A percentile compares a stretch with the other conserved stretches of the same genome.
Conservation (phyloP, 208 protist genomes). For the Acanthamoeba castellanii region DNA sequence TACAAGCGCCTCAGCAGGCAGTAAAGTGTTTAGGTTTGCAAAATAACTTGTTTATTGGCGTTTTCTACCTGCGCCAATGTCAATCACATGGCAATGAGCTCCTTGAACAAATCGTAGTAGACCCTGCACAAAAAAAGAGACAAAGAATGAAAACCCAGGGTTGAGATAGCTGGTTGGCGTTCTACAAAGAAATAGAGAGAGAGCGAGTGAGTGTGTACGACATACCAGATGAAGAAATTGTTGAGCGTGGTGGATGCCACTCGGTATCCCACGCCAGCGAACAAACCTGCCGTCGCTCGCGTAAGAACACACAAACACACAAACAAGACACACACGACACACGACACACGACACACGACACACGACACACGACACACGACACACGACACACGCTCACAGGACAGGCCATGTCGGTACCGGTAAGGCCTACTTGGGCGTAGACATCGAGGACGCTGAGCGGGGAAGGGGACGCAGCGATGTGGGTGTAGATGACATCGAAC, state of each 20-base stretch:
- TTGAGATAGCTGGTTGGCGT: neutral
- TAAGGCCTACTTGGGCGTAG: neutral
- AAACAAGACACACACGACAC: neutral
- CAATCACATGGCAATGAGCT: neutral
- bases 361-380: too few relatives aligned
- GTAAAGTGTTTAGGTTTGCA: too few relatives aligned
- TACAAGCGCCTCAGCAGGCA: too few relatives aligned
- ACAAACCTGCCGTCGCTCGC: neutral
- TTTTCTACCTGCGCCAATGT: neutral
- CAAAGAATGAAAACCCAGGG: neutral
- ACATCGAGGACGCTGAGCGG: neutral
- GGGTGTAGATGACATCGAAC: neutral
- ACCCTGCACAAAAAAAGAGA: too few relatives aligned
- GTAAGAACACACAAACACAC: neutral
- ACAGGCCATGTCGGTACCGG: neutral
- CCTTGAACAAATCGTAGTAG: neutral
- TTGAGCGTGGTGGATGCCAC: neutral
- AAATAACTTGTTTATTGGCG: too few relatives aligned
- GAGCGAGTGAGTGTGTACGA: neutral
- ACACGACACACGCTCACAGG: neutral
- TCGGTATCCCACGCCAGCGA: neutral
- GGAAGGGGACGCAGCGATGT: neutral
- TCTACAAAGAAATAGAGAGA: too few relatives aligned
- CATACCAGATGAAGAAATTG: slow-evolving; percentile 27
- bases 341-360: too few relatives aligned